Conservation (phyloP, 257 asterid species). For the Voacanga thouarsii region DNA sequence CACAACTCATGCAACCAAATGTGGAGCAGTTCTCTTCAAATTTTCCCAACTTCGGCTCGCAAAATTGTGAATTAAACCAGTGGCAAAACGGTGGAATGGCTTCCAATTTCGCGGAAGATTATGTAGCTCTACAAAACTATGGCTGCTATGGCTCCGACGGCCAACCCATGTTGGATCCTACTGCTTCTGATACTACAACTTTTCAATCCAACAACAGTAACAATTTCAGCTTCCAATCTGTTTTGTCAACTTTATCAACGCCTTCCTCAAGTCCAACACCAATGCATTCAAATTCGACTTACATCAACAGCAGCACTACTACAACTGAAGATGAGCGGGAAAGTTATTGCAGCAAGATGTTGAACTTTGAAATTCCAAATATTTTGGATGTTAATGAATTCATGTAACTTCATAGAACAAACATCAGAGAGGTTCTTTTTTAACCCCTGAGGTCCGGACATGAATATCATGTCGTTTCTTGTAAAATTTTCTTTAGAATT, state of each 20-base stretch:
- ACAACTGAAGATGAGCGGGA: constrained; percentile 58
- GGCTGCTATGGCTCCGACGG: constrained; percentile 37
- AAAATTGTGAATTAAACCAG: constrained; percentile 30
- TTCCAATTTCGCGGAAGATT: constrained; percentile 32
- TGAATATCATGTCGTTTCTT: constrained; percentile 23
- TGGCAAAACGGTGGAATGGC: constrained; percentile 38
- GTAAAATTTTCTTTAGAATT: constrained; percentile 23
- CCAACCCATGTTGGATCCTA: constrained; percentile 30
- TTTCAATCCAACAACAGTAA: constrained; percentile 46
- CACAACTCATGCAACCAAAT: constrained; percentile 41
- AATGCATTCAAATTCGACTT: constrained; percentile 43
- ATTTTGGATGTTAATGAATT: constrained; percentile 53
- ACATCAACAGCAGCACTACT: constrained; percentile 31
- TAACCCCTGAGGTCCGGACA: constrained; percentile 10
- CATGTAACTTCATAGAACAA: constrained; percentile 30
- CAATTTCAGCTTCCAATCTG: constrained; percentile 56
- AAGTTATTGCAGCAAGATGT: constrained; percentile 54
- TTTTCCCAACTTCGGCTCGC: constrained; percentile 25
- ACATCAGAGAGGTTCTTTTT: neutral
- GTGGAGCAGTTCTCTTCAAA: constrained; percentile 26
- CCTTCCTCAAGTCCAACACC: constrained; percentile 67
- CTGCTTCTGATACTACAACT: constrained; percentile 47
- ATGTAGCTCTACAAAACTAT: constrained; percentile 27
- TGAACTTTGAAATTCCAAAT: constrained; percentile 57
- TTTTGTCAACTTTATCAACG: constrained; percentile 56